A percentile compares a stretch with the other conserved stretches of the same genome.
phyloP scores from a whole-genome alignment of 177 flowering plant genomes.

The Telopea speciosissima region DNA sequence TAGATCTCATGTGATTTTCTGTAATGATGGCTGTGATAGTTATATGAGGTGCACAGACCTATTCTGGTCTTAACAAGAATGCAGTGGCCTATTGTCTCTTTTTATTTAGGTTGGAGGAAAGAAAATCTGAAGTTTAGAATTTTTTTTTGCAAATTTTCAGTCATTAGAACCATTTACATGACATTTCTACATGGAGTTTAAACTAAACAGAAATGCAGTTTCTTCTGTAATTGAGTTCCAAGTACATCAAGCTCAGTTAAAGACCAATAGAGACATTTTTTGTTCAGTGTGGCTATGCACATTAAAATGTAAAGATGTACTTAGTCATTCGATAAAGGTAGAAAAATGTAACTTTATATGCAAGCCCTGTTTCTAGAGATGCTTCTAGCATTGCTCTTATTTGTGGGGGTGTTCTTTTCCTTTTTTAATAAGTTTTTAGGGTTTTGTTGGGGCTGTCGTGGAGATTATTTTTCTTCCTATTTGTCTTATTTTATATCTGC shows the following conservation, averaged over 20 bases:
- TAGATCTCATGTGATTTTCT: slow-evolving; percentile 15
- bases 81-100: background rate
- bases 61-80: background rate
- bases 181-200: background rate
- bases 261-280: background rate
- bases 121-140: background rate
- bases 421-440: too few species aligned
- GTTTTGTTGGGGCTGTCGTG: too few species aligned
- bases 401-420: too few species aligned
- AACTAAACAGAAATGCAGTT: background rate
- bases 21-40: background rate
- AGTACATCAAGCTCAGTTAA: background rate
- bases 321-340: too few species aligned
- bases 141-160: background rate
- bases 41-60: background rate
- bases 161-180: background rate
- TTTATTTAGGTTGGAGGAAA: background rate
- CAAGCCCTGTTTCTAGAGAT: too few species aligned
- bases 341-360: too few species aligned
- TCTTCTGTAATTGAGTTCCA: background rate
- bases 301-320: background rate
- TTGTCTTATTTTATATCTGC: too few species aligned
- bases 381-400: too few species aligned
- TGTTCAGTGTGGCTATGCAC: background rate
- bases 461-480: too few species aligned